Base-by-base conservation (phyloP, 179 eudicot genomes). In the Vitellaria paradoxa region DNA sequence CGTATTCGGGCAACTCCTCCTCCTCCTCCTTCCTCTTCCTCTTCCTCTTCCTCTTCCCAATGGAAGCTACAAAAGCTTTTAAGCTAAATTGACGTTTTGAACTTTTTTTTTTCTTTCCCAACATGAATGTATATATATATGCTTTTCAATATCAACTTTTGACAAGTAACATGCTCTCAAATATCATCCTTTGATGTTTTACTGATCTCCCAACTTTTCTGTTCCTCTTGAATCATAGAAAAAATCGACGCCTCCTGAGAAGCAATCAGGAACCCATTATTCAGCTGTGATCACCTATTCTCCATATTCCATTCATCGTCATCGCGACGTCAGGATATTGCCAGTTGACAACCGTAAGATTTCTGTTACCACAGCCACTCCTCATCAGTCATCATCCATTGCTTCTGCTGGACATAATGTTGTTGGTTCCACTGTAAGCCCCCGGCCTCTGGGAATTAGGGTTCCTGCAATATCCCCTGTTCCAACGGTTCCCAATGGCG, bases 251-350 rank as follows among this genome's bases (percentile, higher is more conserved):
- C 55, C 69, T 83, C 37, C 37, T n/a, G 89, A 85, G 42, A 87
- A 69, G 77, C 89, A 87, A 83, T 84, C 81, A 6, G 89, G 83
- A 50, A 21, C 53, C 63, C 83, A 76, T 69, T 85, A 82, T 76
- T 72, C 84, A 0, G 37, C 37, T 30, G n/a, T 74, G 55, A 56
- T 84, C 23, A 61, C 76, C 23, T 83, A 78, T 81, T 74, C 70
- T 23, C 68, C 82, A 47, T 68, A 72, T 37, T 59, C 81, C 11
- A 47, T 73, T 50, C 63, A 40, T 46, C 79, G 56, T 37, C 30
- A 80, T 46, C 76, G 68, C 7, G 85, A 86, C 9, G 80, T 63
- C 23, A 81, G 82, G 61, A 70, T 55, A 30, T 78, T 75, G 53
- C 67, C 81, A n/a, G 11, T 72, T 20, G 7, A 85, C 37, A 78